Evolutionary conservation across 2,329 filamentous ascomycete genomes (phyloP).

Genomic region (Emergomyces africanus): DNA sequence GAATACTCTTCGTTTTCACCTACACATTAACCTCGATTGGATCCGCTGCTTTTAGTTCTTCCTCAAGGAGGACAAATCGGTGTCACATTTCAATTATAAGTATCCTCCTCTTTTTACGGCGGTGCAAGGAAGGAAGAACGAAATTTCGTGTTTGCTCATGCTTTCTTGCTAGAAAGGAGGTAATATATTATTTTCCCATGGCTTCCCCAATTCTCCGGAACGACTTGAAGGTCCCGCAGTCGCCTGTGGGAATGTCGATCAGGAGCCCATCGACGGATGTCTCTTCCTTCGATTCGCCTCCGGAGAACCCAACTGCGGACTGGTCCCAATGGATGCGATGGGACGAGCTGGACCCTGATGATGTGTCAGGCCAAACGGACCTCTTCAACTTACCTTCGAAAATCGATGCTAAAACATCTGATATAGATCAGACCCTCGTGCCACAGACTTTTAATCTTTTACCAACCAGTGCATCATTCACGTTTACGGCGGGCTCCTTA

Average conservation of each 20-base stretch:
- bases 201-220: conserved; percentile 2
- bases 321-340: conserved; percentile 36
- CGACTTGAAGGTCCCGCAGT: background rate
- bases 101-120: background rate
- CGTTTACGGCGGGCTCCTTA: background rate
- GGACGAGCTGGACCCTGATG: conserved; percentile 26
- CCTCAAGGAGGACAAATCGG: background rate
- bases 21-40: background rate
- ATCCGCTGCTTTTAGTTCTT: background rate
- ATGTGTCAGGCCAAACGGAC: conserved; percentile 17
- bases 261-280: conserved; percentile 3
- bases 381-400: background rate
- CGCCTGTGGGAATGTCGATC: conserved; percentile 2
- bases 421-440: background rate
- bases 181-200: conserved; percentile 1
- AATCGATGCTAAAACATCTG: background rate
- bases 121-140: background rate
- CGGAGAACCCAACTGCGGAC: conserved; percentile 24
- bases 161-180: background rate
- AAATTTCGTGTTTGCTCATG: background rate
- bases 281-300: conserved; percentile 11
- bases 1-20: background rate
- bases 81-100: background rate
- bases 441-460: background rate
- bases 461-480: background rate